Evolutionary conservation across 768 basidiomycete genomes (phyloP), one percentile per base, ranked within the genome.

Genomic region (Fibroporia radiculosa): DNA sequence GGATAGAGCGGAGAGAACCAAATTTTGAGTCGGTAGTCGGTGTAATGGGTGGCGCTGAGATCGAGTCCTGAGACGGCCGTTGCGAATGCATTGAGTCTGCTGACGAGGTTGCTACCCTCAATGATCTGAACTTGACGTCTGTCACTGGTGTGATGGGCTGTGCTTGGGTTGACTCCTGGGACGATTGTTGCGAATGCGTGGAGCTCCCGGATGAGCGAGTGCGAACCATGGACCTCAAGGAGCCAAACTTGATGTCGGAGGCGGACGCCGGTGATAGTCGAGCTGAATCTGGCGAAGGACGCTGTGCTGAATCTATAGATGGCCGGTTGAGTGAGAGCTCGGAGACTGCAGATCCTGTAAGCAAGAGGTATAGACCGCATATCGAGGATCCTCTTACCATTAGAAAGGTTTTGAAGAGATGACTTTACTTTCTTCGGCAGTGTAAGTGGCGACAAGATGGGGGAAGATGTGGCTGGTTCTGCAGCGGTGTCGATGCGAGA

Each of bases 1-100:
- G 70, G 50, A 87, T 87, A 13, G 84, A 85, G 12, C 83, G 76
- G 4, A 82, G 68, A 11, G 83, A 84, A 42, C 71, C 72, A 47
- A 62, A 69, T 46, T 62, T 48, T 60, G 50, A 45, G 27, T 64
- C 62, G 20, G 71, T 66, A 35, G 59, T 19, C 47, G 67, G 43
- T 55, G 67, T 59, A 54, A 58, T 49, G 56, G 68, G 57, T n/a
- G 64, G 64, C 54, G 28, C 48, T 19, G 33, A 31, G 19, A 34
- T 18, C 4, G 24, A 16, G 6, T 56, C 51, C 51, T 27, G 47
- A 1, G 47, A 26, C 12, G 56, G 45, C 38, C 66, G 60, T 23
- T 57, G 49, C 13, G 12, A 7, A 18, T 38, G 36, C 18, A 24
- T 38, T 24, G 36, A 19, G 20, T 38, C 36, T 38, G 36, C 5